Evolutionary conservation across 2,329 filamentous ascomycete species (phyloP).

Genomic region (Aureobasidium melanogenum): DNA sequence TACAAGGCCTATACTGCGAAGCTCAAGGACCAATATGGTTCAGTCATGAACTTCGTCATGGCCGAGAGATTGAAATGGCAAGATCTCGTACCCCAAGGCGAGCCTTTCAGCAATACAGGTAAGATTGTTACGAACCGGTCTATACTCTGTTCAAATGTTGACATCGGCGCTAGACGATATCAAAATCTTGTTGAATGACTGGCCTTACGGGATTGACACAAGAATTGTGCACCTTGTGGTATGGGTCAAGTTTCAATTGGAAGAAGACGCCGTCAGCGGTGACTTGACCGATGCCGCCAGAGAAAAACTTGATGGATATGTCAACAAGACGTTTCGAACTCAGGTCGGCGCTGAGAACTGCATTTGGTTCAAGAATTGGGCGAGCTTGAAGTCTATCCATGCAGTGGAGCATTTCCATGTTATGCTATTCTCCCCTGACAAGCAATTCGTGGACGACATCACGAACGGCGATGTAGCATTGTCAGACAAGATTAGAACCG

Average conservation of each 20-base stretch:
- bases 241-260: constrained; percentile 82
- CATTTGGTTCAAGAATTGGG: constrained; percentile 93
- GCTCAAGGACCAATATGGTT: constrained; percentile 61
- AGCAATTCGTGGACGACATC: constrained; percentile 57
- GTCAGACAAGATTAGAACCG: constrained; percentile 20
- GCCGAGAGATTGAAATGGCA: constrained; percentile 62
- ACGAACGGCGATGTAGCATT: constrained; percentile 67
- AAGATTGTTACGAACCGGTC: constrained; percentile 17
- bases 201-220: constrained; percentile 79
- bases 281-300: constrained; percentile 59
- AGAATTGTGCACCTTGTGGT: constrained; percentile 78
- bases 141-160: not conserved
- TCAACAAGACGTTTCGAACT: constrained; percentile 56
- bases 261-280: constrained; percentile 56
- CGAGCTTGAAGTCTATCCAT: constrained; percentile 71
- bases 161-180: constrained; percentile 43
- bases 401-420: constrained; percentile 92
- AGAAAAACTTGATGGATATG: constrained; percentile 60
- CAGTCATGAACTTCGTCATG: constrained; percentile 69
- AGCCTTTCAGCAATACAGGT: constrained; percentile 37
- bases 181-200: constrained; percentile 80
- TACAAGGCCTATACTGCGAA: constrained; percentile 64
- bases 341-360: constrained; percentile 45
- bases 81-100: constrained; percentile 31
- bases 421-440: constrained; percentile 73